Percentiles rank a stretch among this genome's conserved stretches.
Evolutionary conservation across 2,329 filamentous ascomycete genomes (phyloP).

Genomic region (Pseudohalonectria lignicola): DNA sequence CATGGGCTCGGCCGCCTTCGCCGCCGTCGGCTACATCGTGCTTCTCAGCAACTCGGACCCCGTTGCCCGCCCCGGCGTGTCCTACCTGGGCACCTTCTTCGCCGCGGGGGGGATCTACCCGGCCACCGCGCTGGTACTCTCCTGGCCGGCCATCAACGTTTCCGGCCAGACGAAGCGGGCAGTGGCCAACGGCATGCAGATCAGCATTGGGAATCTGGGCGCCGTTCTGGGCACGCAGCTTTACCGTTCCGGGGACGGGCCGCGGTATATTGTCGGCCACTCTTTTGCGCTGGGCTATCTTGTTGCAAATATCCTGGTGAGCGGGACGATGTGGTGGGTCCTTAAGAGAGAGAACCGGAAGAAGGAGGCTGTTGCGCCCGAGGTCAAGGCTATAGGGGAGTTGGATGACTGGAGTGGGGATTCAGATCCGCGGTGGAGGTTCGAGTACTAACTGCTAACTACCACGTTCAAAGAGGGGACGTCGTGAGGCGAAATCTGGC

Average conservation of each 20-base stretch:
- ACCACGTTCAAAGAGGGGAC: no score
- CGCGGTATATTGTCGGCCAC: slow-evolving; percentile 56
- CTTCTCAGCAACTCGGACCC: slow-evolving; percentile 40
- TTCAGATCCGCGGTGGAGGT: slow-evolving; percentile 55
- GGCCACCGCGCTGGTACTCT: slow-evolving; percentile 49
- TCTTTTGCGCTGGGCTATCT: slow-evolving; percentile 56
- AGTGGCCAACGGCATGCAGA: slow-evolving; percentile 59
- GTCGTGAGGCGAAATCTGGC: no score
- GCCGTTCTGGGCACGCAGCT: slow-evolving; percentile 61
- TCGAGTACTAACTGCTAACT: no score
- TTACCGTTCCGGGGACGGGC: slow-evolving; percentile 49
- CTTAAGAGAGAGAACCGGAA: slow-evolving; percentile 46
- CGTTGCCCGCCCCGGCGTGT: slow-evolving; percentile 37
- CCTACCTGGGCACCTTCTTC: slow-evolving; percentile 51
- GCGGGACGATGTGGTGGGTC: slow-evolving; percentile 37
- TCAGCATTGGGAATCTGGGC: slow-evolving; percentile 59
- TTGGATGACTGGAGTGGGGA: slow-evolving; percentile 49
- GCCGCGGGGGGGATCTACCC: slow-evolving; percentile 59
- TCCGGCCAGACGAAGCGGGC: slow-evolving; percentile 60
- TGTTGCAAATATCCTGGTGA: slow-evolving; percentile 43
- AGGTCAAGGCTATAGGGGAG: slow-evolving; percentile 37
- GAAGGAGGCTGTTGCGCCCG: slow-evolving; percentile 27
- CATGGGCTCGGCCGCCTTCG: slow-evolving; percentile 42
- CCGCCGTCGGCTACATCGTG: slow-evolving; percentile 51
- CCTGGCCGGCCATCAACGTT: slow-evolving; percentile 64